These are phyloP conservation scores for Arxiozyma slooffiae DNA, from an alignment of 1,139 yeast genomes.

Conservation along the genomic window DNA sequence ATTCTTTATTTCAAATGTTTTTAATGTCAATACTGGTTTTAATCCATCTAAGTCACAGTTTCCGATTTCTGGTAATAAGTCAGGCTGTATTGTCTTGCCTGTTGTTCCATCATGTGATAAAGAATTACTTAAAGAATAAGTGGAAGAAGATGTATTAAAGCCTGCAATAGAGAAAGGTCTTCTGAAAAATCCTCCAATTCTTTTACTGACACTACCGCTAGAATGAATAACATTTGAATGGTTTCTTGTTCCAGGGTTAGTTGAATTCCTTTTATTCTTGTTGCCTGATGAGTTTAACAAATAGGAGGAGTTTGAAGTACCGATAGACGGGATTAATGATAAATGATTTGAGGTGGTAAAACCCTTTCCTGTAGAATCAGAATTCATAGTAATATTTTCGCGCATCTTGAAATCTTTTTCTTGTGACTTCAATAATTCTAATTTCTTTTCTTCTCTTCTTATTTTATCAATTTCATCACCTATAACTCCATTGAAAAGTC, in stretches of 20 bases:
- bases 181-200: constrained; percentile 38
- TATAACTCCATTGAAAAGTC: constrained; percentile 39
- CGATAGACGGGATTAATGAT: constrained; percentile 3
- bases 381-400: neutral
- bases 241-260: constrained; percentile 17
- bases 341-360: neutral
- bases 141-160: constrained; percentile 36
- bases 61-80: constrained; percentile 52
- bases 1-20: constrained; percentile 50
- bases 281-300: neutral
- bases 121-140: constrained; percentile 18
- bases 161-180: constrained; percentile 41
- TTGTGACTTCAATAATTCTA: constrained; percentile 36
- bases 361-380: neutral
- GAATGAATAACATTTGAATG: constrained; percentile 17
- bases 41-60: constrained; percentile 36
- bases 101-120: constrained; percentile 18
- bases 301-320: constrained; percentile 1
- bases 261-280: constrained; percentile 21
- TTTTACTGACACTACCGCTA: constrained; percentile 29
- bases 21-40: constrained; percentile 48
- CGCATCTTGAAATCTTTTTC: constrained; percentile 25
- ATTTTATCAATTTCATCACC: constrained; percentile 42
- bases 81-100: constrained; percentile 40
- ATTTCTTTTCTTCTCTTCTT: constrained; percentile 42